Base-by-base conservation (phyloP, 768 basidiomycete genomes). In the Pseudohyphozyma bogoriensis region DNA sequence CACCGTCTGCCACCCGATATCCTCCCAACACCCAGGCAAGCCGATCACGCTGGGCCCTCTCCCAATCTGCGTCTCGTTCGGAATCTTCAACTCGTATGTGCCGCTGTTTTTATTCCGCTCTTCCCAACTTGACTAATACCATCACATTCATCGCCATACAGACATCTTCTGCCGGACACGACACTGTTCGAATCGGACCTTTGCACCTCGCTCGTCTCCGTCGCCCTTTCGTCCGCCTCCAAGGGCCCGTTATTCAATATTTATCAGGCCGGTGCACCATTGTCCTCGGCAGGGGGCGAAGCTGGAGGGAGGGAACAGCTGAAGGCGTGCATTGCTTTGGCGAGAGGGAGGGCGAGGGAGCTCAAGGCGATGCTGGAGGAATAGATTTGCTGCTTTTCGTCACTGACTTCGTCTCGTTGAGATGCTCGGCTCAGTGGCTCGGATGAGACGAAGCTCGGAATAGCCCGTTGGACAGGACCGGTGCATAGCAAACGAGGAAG, bases 171-270 rank as follows among this genome's bases (percentile, higher is more conserved):
- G 6, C 78, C 84, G 0, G 93, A 97, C 73, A 87, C 90, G 1
- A 86, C 89, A 0, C 78, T 89, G 1, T 95, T 93, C 72, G 93
- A 97, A 75, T 85, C 90, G 66, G 86, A 88, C 0, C 78, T 95
- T 10, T 80, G 91, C 55, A 82, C 86, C 18, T 84, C 87, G 0
- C 79, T 80, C 0, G 70, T 90, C 57, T 82, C 83, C 2, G 72
- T 91, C 36, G 75, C 85, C 1, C 62, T 87, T 7, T 81, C 59
- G 26, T 29, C 60, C 1, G 20, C 54, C 4, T 4, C 56, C 74
- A 77, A 10, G 72, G 85, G 10, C 71, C 83, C 51, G 39, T 50
- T n/a, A 82, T 83, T 12, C 72, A 81, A 16, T 76, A 76, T 60
- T 68, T 71, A 54, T 65, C 69, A 55, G 74, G 72, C 51, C 60